Conservation (phyloP, 352 stramenopile genomes). For the Globisporangium uncinulatum region DNA sequence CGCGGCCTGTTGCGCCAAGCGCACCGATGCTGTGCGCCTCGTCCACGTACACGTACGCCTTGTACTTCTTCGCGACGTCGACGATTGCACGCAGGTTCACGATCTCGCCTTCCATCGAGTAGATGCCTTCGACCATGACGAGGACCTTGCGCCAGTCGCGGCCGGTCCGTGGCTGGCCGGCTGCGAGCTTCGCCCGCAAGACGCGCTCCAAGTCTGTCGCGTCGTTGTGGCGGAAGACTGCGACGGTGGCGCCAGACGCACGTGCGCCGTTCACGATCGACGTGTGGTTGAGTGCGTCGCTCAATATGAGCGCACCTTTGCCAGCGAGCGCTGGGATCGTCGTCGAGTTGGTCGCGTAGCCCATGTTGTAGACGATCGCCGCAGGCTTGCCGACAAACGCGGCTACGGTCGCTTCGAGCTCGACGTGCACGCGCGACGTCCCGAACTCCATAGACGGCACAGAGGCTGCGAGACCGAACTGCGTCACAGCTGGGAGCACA, state of each 20-base stretch:
- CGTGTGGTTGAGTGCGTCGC: slow-evolving; percentile 98
- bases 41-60: slow-evolving; percentile 96
- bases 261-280: slow-evolving; percentile 97
- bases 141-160: slow-evolving; percentile 97
- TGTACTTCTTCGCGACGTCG: slow-evolving; percentile 94
- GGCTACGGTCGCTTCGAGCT: slow-evolving; percentile 85
- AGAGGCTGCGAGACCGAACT: slow-evolving; percentile 44
- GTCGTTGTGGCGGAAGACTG: slow-evolving; percentile 98
- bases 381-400: slow-evolving; percentile 96
- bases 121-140: slow-evolving; percentile 97
- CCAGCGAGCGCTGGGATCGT: slow-evolving; percentile 95
- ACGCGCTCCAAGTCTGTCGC: slow-evolving; percentile 90
- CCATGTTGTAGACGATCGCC: slow-evolving; percentile 98
- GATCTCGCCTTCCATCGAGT: slow-evolving; percentile 98
- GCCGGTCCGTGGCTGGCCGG: slow-evolving; percentile 89
- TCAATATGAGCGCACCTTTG: slow-evolving; percentile 93
- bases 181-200: slow-evolving; percentile 59
- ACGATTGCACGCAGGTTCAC: slow-evolving; percentile 92
- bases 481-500: slow-evolving; percentile 65
- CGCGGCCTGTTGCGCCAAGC: slow-evolving; percentile 91
- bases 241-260: slow-evolving; percentile 88
- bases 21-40: slow-evolving; percentile 97
- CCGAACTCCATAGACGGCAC: slow-evolving; percentile 28
- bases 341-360: slow-evolving; percentile 98
- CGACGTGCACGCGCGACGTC: slow-evolving; percentile 69